Evolutionary conservation across 352 stramenopile genomes (phyloP).

Genomic region (Pythium sukuiense): DNA sequence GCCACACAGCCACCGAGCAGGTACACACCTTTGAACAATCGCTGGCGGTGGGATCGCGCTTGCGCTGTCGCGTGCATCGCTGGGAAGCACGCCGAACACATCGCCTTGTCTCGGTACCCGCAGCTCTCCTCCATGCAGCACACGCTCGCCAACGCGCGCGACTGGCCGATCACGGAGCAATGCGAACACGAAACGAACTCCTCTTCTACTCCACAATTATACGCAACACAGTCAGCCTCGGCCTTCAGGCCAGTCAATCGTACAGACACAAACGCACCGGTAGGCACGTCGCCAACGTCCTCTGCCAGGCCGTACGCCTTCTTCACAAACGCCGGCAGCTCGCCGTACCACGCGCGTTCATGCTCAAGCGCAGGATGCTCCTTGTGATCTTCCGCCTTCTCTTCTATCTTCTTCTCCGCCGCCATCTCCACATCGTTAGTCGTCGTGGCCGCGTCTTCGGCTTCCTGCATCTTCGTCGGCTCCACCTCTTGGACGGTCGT

Average conservation of each 20-base stretch:
- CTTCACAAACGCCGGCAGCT: conserved; percentile 18
- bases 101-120: background rate
- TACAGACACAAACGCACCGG: background rate
- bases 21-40: conserved; percentile 22
- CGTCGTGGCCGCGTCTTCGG: background rate
- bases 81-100: conserved; percentile 21
- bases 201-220: background rate
- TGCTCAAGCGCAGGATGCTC: conserved; percentile 12
- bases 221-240: background rate
- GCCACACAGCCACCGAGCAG: background rate
- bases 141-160: conserved; percentile 17
- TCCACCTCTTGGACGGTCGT: background rate
- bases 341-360: conserved; percentile 14
- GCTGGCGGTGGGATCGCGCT: conserved; percentile 8
- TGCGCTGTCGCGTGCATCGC: background rate
- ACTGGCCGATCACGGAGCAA: conserved; percentile 2
- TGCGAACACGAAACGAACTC: background rate
- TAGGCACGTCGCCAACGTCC: background rate
- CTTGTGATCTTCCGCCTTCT: background rate
- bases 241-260: background rate
- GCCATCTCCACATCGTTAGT: background rate
- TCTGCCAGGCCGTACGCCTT: conserved; percentile 6
- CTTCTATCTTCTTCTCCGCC: background rate
- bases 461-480: background rate
- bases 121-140: conserved; percentile 15